Evolutionary conservation across 2,329 filamentous ascomycete species (phyloP).

Genomic region (Purpureocillium lavendulum): DNA sequence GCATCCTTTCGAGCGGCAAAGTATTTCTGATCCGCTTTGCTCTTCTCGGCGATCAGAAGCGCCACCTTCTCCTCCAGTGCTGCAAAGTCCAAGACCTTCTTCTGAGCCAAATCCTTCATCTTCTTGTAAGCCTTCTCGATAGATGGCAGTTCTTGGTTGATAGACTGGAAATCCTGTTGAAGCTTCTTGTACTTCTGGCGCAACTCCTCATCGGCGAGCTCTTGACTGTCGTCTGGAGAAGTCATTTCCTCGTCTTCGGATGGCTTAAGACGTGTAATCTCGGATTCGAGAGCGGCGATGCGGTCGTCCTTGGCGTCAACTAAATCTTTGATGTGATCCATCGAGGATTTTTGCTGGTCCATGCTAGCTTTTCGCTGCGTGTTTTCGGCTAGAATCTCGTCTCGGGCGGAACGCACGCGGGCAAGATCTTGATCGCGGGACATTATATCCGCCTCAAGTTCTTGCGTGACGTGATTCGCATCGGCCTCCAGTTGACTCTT

Average conservation of each 20-base stretch:
- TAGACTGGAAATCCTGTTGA: conserved; percentile 70
- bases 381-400: conserved; percentile 78
- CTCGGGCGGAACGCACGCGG: conserved; percentile 73
- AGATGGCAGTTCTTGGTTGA: conserved; percentile 79
- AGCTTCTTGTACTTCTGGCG: conserved; percentile 65
- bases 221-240: conserved; percentile 40
- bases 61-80: conserved; percentile 70
- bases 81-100: conserved; percentile 74
- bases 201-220: conserved; percentile 61
- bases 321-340: conserved; percentile 71
- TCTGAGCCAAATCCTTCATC: conserved; percentile 73
- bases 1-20: conserved; percentile 93
- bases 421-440: conserved; percentile 77
- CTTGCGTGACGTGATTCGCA: conserved; percentile 59
- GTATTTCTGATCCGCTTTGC: conserved; percentile 96
- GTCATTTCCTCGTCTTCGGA: conserved; percentile 37
- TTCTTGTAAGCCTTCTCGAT: conserved; percentile 90
- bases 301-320: conserved; percentile 70
- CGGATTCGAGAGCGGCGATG: conserved; percentile 73
- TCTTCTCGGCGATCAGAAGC: conserved; percentile 75
- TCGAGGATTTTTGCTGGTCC: conserved; percentile 63
- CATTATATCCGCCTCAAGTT: conserved; percentile 75
- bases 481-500: conserved; percentile 77
- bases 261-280: conserved; percentile 62
- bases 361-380: conserved; percentile 70